Percentiles rank a stretch among this genome's conserved stretches.
These are phyloP conservation scores for Phytopythium chamaehyphon DNA, from an alignment of 352 stramenopile genomes.

Conservation along the genomic window DNA sequence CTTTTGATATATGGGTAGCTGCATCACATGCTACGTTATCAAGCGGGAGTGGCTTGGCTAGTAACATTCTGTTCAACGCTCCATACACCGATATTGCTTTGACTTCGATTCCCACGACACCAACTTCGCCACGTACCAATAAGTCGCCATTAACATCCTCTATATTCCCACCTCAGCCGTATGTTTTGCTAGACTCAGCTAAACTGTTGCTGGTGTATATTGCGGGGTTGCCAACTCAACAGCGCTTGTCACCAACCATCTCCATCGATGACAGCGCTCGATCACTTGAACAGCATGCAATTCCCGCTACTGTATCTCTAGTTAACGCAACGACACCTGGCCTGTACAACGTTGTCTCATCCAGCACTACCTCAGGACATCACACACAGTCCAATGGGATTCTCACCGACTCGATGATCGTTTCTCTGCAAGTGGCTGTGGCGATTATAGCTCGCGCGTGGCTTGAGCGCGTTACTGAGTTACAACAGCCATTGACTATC, in stretches of 20 bases:
- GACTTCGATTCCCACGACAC: neutral
- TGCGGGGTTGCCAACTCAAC: conserved; percentile 16
- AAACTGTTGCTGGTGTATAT: conserved; percentile 32
- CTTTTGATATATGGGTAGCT: conserved; percentile 10
- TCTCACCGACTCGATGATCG: conserved; percentile 22
- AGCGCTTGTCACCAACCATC: conserved; percentile 1
- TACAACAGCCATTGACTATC: conserved; percentile 18
- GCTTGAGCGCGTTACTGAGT: conserved; percentile 16
- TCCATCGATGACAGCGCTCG: neutral
- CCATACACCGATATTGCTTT: neutral
- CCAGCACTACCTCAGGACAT: neutral
- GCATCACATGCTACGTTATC: neutral
- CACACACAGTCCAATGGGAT: conserved; percentile 17
- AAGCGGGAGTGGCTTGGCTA: neutral
- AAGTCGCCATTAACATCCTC: neutral
- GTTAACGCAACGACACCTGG: conserved; percentile 22
- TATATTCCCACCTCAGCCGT: conserved; percentile 7
- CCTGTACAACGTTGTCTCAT: conserved; percentile 11
- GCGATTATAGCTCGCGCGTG: conserved; percentile 25
- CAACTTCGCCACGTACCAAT: neutral
- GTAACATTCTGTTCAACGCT: neutral
- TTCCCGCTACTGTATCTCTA: conserved; percentile 20
- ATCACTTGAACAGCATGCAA: conserved; percentile 17
- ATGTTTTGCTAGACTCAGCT: conserved; percentile 38
- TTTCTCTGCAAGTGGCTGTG: conserved; percentile 31